Evolutionary conservation across 768 basidiomycete species (phyloP).

Genomic region (Cantharellus cinnabarinus): DNA sequence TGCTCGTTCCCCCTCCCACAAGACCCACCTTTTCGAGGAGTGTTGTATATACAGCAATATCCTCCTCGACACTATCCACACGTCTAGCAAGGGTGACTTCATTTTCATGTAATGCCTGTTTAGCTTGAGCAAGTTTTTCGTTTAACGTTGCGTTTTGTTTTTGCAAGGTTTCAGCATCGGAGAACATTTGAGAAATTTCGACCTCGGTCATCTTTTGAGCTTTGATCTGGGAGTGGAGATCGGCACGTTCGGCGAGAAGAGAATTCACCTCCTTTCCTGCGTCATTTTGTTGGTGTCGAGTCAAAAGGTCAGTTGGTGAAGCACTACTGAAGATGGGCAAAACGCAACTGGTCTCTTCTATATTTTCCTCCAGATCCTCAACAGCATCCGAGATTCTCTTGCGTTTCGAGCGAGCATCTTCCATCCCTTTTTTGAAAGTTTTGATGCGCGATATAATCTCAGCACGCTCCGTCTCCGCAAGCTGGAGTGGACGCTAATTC

Average conservation of each 20-base stretch:
- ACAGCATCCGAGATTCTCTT: slow-evolving; percentile 7
- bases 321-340: slow-evolving; percentile 7
- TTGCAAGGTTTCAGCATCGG: slow-evolving; percentile 61
- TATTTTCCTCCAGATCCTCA: slow-evolving; percentile 31
- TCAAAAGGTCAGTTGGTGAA: slow-evolving; percentile 3
- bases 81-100: slow-evolving; percentile 72
- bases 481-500: not conserved
- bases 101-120: slow-evolving; percentile 49
- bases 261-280: slow-evolving; percentile 42
- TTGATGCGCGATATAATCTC: slow-evolving; percentile 18
- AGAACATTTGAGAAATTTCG: slow-evolving; percentile 80
- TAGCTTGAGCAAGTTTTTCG: slow-evolving; percentile 52
- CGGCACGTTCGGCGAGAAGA: slow-evolving; percentile 41
- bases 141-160: slow-evolving; percentile 59
- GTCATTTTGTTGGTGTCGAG: not conserved
- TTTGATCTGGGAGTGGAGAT: slow-evolving; percentile 46
- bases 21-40: slow-evolving; percentile 56
- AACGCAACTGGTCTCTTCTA: slow-evolving; percentile 23
- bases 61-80: slow-evolving; percentile 61
- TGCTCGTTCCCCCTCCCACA: too few relatives aligned
- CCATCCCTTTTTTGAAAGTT: slow-evolving; percentile 58
- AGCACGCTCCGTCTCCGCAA: not conserved
- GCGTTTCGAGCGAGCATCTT: slow-evolving; percentile 26
- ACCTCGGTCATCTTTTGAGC: slow-evolving; percentile 79
- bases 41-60: slow-evolving; percentile 58